A percentile compares a stretch with the other conserved stretches of the same genome.
phyloP scores from a whole-genome alignment of 1,284 basidiomycete genomes.

The Trichosporon asahii region DNA sequence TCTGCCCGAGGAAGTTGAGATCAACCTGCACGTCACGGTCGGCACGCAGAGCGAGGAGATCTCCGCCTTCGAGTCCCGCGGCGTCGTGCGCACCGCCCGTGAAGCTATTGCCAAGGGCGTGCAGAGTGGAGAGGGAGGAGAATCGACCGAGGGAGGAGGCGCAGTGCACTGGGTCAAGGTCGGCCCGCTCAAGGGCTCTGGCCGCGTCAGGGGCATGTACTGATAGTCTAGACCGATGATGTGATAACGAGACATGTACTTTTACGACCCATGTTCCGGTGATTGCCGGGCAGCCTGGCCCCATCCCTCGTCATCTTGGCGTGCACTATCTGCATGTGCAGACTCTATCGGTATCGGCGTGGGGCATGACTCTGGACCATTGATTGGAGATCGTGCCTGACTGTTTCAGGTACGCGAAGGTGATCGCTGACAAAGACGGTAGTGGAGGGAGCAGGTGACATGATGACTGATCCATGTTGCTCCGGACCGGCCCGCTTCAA shows the following conservation, averaged over 20 bases:
- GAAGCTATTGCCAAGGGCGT: slow-evolving; percentile 27
- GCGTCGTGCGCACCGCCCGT: slow-evolving; percentile 36
- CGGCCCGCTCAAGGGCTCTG: slow-evolving; percentile 27
- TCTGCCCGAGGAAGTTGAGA: slow-evolving; percentile 57
- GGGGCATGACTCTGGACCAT: no score
- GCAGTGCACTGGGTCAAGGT: slow-evolving; percentile 34
- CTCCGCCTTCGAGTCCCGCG: slow-evolving; percentile 61
- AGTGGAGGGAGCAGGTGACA: no score
- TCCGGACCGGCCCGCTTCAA: no score
- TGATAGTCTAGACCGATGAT: slow-evolving; percentile 10
- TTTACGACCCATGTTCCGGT: not conserved
- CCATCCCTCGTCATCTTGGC: no score
- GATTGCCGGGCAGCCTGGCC: not conserved
- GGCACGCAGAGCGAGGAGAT: slow-evolving; percentile 65
- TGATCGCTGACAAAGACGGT: no score
- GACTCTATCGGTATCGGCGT: no score
- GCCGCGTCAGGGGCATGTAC: slow-evolving; percentile 39
- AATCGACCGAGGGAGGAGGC: slow-evolving; percentile 37
- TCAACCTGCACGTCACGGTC: slow-evolving; percentile 78
- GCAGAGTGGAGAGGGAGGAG: slow-evolving; percentile 29
- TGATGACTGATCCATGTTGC: not conserved
- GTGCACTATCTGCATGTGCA: no score
- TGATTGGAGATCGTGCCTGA: no score
- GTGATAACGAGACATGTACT: not conserved
- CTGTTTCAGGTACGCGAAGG: no score